Evolutionary conservation across 106 monocot genomes (phyloP).

Genomic region (Gastrodia elata): DNA sequence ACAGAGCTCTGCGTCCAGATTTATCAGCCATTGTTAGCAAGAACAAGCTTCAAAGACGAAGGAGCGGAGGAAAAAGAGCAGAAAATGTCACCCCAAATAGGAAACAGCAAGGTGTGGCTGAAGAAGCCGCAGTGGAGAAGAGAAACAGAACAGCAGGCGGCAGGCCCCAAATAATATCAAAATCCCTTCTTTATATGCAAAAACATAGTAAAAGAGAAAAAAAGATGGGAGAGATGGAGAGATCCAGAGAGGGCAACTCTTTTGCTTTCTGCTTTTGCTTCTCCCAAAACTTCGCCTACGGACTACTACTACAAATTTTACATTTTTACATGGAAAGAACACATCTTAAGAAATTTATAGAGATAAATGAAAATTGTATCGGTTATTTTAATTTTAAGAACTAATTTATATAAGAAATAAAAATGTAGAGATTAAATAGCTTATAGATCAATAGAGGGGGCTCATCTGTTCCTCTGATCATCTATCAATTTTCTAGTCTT

Average conservation of each 20-base stretch:
- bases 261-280: conserved; percentile 2
- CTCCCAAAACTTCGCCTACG: conserved; percentile 1
- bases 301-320: not conserved
- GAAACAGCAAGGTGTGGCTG: conserved; percentile 5
- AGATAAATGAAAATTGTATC: not conserved
- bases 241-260: conserved; percentile 5
- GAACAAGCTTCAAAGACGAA: conserved; percentile 6
- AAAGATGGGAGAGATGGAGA: conserved; percentile 1
- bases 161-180: conserved; percentile 8
- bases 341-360: not conserved
- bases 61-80: conserved; percentile 7
- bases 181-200: conserved; percentile 8
- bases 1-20: conserved; percentile 29
- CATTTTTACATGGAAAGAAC: not conserved
- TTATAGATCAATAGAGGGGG: no score
- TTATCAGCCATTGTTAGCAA: conserved; percentile 23
- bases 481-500: no score
- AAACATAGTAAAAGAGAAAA: no score
- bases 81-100: conserved; percentile 7
- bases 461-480: no score
- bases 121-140: conserved; percentile 8
- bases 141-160: conserved; percentile 3
- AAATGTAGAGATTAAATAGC: no score
- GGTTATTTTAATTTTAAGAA: not conserved
- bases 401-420: no score